Evolutionary conservation across 1,139 yeast species (phyloP), one percentile per base, ranked within the genome.

Genomic region (Geotrichum citri-aurantii): DNA sequence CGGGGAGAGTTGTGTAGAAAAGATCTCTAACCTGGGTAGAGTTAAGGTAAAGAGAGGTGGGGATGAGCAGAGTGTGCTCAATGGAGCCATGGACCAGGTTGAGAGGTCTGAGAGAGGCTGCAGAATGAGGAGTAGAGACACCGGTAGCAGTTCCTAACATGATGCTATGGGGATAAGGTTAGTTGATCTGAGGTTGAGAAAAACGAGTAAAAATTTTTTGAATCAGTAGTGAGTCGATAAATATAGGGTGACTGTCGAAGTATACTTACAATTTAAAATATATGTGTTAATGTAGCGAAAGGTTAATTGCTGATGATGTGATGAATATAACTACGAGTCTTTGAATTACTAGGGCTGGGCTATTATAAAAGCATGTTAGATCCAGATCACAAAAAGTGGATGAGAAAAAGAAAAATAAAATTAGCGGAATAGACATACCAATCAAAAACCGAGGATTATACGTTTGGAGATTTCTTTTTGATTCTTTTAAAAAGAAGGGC

Each of bases 21-120:
- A 86, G 95, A 66, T 91, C 95, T 68, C 89, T 86, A 67, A 95
- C 81, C 75, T 92, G 97, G 62, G 93, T 86, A 70, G 88, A 89
- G 68, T 85, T 82, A 70, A 89, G 83, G 71, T 88, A 88, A 61
- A 86, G 79, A 60, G 84, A 82, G 53, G 95, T 85, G 55, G 98
- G 97, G 60, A 93, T 93, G 68, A 92, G 80, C 59, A 92, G 77
- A 47, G 93, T 86, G 74, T 91, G 91, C 77, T 93, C 98, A 62
- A 92, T 82, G 48, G 88, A 77, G 60, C 97, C 97, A 70, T 90
- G 96, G 62, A 84, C 77, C 68, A 93, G 81, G 62, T 86, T 86
- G 71, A 93, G 81, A 51, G 98, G 97, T 74, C 92, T 82, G 66
- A 82, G 72, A 19, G 85, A 76, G 26, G 82, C 77, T 56, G 77